Base-by-base conservation (phyloP, 169 alveolate species). In the Plasmodium cynomolgi region DNA sequence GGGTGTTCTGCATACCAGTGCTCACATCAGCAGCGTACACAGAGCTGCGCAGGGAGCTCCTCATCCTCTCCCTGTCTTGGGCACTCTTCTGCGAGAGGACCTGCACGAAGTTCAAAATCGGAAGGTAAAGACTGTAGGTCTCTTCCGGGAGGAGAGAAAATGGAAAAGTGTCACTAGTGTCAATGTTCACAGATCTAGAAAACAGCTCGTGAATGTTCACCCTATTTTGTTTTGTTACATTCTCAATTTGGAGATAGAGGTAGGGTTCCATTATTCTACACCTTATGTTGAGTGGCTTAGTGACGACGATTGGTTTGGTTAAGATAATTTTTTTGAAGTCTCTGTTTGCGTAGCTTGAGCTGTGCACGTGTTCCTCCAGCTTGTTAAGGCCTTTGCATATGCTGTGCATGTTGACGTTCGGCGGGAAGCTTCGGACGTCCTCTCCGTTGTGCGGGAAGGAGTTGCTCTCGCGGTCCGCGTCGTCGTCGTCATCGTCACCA, bases 151-250 rank as follows among this genome's bases (percentile, higher is more conserved):
- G 26, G 23, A 85, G 68, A 26, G 47, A 47, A 33, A 85, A 68
- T 7, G 93, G 93, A 34, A 85, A 85, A 9, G 56, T 50, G 62
- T 68, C 77, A 20, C 44, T 41, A 74, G 20, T 74, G 80, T 85
- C 84, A 29, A 85, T 85, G 41, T 74, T 47, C 23, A 85, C 81
- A 9, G 93, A 85, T 85, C 74, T 85, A 15, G 93, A 85, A 54
- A 85, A 85, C 1, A 85, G n/a, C 29, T 85, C 93, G 33, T 34
- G 68, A 33, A 85, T 85, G 5, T 85, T 17, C 20, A 85, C 39
- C 44, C 41, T 31, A 54, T 85, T 47, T 2, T 85, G 34, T 41
- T 85, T 33, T 23, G 93, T 85, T 2, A 85, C 41, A 85, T 85
- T 85, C 20, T 85, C 85, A 44, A 85, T 85, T 75, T 85, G 81